Conservation (phyloP, 768 basidiomycete genomes). For the Tylopilus sp. region DNA sequence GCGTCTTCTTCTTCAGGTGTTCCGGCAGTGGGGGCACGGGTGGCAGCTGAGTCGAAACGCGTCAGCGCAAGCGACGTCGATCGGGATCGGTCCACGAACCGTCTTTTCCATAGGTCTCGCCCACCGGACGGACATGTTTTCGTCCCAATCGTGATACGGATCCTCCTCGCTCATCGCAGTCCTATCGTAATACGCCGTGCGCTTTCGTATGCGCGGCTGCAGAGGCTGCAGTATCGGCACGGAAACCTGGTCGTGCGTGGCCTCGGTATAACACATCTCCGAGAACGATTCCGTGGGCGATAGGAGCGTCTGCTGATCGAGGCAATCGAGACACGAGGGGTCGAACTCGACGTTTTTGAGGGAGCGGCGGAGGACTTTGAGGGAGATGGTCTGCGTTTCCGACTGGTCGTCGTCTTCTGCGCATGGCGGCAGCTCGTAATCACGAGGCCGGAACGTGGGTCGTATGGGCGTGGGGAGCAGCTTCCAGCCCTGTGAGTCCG, state of each 20-base stretch:
- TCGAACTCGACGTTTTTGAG: constrained; percentile 39
- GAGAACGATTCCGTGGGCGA: constrained; percentile 41
- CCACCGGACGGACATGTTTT: constrained; percentile 31
- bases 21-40: constrained; percentile 28
- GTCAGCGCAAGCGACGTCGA: neutral
- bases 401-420: constrained; percentile 27
- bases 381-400: constrained; percentile 26
- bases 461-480: constrained; percentile 32
- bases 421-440: constrained; percentile 28
- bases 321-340: constrained; percentile 37
- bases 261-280: constrained; percentile 40
- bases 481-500: constrained; percentile 34
- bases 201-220: constrained; percentile 32
- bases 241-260: constrained; percentile 33
- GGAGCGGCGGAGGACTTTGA: constrained; percentile 34
- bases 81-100: constrained; percentile 14
- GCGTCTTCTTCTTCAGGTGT: constrained; percentile 20
- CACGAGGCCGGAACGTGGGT: constrained; percentile 34
- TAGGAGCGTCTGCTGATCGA: constrained; percentile 42
- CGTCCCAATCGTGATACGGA: constrained; percentile 35
- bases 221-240: constrained; percentile 31
- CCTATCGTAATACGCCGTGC: constrained; percentile 27
- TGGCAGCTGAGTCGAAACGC: constrained; percentile 17
- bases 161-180: constrained; percentile 35
- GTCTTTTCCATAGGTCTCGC: constrained; percentile 6